Conservation (phyloP, 2,329 filamentous ascomycete genomes). For the Chaetothyriales sp. region DNA sequence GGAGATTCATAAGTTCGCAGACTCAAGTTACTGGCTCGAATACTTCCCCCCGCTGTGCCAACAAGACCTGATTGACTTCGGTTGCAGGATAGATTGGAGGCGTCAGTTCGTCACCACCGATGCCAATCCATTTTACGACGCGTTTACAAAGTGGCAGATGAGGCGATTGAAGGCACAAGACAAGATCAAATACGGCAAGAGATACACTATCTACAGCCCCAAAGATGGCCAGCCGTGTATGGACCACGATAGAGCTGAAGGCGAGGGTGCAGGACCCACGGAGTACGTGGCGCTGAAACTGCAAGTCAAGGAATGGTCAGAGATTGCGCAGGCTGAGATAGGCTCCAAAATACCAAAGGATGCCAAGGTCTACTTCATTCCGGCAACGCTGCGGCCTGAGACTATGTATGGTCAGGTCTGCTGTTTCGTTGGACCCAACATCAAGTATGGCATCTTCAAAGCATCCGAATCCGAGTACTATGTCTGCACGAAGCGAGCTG, state of each 20-base stretch:
- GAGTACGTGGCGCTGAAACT: slow-evolving; percentile 90
- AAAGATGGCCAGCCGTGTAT: slow-evolving; percentile 81
- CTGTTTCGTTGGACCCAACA: slow-evolving; percentile 84
- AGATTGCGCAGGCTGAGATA: slow-evolving; percentile 54
- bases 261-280: slow-evolving; percentile 70
- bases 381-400: slow-evolving; percentile 83
- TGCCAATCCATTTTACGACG: slow-evolving; percentile 90
- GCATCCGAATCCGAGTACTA: slow-evolving; percentile 57
- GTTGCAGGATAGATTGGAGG: slow-evolving; percentile 82
- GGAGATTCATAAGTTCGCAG: slow-evolving; percentile 86
- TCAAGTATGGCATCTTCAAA: slow-evolving; percentile 77
- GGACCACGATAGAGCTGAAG: slow-evolving; percentile 69
- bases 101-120: slow-evolving; percentile 88
- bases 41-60: slow-evolving; percentile 76
- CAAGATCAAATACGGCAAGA: slow-evolving; percentile 47
- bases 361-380: slow-evolving; percentile 73
- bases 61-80: slow-evolving; percentile 67
- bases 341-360: slow-evolving; percentile 63
- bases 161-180: slow-evolving; percentile 17
- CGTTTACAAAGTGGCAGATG: slow-evolving; percentile 73
- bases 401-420: slow-evolving; percentile 98
- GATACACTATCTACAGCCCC: slow-evolving; percentile 84
- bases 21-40: slow-evolving; percentile 80
- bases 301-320: slow-evolving; percentile 77
- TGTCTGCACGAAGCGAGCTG: slow-evolving; percentile 65